Conservation (phyloP, 2,329 filamentous ascomycete species). For the Fulvia fulva region DNA sequence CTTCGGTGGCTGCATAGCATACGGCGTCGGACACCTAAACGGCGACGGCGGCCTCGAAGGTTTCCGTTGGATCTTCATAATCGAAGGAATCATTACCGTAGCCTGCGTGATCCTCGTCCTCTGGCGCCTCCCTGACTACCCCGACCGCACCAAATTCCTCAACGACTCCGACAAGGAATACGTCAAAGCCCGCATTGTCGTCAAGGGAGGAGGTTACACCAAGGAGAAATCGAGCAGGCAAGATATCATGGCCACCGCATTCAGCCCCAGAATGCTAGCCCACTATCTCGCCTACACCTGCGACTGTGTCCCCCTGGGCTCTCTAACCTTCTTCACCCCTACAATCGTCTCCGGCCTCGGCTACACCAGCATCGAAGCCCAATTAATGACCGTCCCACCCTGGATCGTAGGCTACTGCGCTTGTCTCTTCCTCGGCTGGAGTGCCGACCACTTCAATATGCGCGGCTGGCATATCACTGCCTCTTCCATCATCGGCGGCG, state of each 20-base stretch:
- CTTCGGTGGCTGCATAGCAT: slow-evolving; percentile 55
- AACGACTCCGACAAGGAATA: slow-evolving; percentile 27
- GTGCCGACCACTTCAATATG: slow-evolving; percentile 23
- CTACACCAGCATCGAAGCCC: slow-evolving; percentile 43
- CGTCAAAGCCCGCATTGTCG: slow-evolving; percentile 24
- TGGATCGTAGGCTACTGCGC: slow-evolving; percentile 34
- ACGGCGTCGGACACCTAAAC: slow-evolving; percentile 58
- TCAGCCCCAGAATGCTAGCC: slow-evolving; percentile 37
- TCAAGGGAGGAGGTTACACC: slow-evolving; percentile 37
- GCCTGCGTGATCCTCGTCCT: slow-evolving; percentile 25
- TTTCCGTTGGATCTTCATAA: slow-evolving; percentile 43
- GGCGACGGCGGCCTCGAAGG: slow-evolving; percentile 37
- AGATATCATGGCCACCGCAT: slow-evolving; percentile 37
- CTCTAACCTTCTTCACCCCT: slow-evolving; percentile 51
- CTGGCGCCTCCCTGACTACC: slow-evolving; percentile 30
- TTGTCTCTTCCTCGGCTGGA: slow-evolving; percentile 29
- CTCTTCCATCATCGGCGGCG: slow-evolving; percentile 22
- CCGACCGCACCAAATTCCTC: slow-evolving; percentile 27
- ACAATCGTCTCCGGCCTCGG: slow-evolving; percentile 50
- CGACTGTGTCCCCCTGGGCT: slow-evolving; percentile 30
- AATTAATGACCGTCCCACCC: slow-evolving; percentile 37
- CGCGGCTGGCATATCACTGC: slow-evolving; percentile 24
- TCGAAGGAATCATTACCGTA: slow-evolving; percentile 27
- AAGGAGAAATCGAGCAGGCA: slow-evolving; percentile 34
- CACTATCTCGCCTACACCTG: slow-evolving; percentile 35